These are phyloP conservation scores for Akanthomyces muscarius DNA, from an alignment of 2,329 filamentous ascomycete species.

Conservation along the genomic window DNA sequence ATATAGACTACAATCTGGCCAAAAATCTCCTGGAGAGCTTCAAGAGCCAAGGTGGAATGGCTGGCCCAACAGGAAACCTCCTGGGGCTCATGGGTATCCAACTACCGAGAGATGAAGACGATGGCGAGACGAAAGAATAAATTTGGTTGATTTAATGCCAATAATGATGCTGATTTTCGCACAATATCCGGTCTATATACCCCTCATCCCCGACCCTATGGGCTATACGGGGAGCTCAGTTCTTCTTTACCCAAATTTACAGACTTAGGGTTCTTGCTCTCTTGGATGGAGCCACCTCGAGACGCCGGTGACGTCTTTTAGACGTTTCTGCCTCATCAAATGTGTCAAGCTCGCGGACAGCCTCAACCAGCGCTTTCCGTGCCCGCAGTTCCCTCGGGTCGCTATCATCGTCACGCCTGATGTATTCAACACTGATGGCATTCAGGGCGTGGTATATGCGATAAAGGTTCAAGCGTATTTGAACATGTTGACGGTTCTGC, in stretches of 20 bases:
- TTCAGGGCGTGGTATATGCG: constrained; percentile 54
- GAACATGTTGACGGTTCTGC: constrained; percentile 40
- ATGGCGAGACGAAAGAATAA: constrained; percentile 34
- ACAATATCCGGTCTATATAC: neutral
- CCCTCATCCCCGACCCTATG: neutral
- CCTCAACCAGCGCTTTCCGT: constrained; percentile 45
- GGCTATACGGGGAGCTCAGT: neutral
- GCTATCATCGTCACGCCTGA: constrained; percentile 46
- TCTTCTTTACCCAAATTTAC: neutral
- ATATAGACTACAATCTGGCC: constrained; percentile 82
- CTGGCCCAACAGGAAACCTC: constrained; percentile 83
- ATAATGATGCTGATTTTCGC: neutral
- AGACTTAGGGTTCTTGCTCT: constrained; percentile 27
- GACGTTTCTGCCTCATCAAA: constrained; percentile 30
- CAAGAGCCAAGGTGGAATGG: constrained; percentile 79
- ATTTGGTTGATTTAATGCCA: neutral
- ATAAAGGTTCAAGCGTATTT: constrained; percentile 51
- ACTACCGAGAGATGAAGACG: constrained; percentile 74
- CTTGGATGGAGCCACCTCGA: constrained; percentile 44
- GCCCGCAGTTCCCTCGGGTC: constrained; percentile 50
- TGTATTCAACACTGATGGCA: constrained; percentile 52
- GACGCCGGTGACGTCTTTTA: constrained; percentile 34
- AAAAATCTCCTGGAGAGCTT: constrained; percentile 91
- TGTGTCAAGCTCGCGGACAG: constrained; percentile 43
- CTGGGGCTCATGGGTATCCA: constrained; percentile 80